These are phyloP conservation scores for Xylaria flabelliformis DNA, from an alignment of 495 filamentous ascomycete species.

Conservation along the genomic window DNA sequence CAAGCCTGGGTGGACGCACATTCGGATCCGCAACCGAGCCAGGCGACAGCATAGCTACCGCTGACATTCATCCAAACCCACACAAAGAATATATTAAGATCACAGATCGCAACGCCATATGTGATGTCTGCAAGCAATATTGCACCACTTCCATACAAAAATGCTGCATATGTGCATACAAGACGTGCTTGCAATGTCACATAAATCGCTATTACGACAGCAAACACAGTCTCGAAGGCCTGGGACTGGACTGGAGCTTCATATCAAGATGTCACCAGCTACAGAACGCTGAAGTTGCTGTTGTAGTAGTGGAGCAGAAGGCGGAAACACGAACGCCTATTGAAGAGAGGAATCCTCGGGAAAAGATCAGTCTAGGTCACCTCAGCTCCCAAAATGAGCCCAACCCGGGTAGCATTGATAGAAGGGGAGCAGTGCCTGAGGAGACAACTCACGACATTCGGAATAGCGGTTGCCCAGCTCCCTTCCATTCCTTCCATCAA, in stretches of 20 bases:
- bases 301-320: neutral
- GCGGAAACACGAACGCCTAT: neutral
- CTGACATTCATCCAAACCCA: neutral
- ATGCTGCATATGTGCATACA: neutral
- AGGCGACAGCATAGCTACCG: neutral
- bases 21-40: neutral
- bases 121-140: neutral
- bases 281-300: neutral
- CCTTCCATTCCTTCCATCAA: neutral
- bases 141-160: neutral
- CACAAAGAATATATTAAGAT: neutral
- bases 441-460: neutral
- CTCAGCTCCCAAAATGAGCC: neutral
- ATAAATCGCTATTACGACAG: neutral
- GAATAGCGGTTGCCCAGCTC: neutral
- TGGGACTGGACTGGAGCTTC: slow-evolving; percentile 10
- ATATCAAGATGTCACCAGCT: neutral
- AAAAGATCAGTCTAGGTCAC: neutral
- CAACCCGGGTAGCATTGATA: neutral
- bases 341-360: neutral
- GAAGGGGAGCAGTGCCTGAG: neutral
- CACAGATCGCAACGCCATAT: neutral
- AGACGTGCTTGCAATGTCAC: slow-evolving; percentile 7
- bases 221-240: neutral
- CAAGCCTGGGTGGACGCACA: neutral